phyloP scores from a whole-genome alignment of 2,329 filamentous ascomycete genomes.

The Exophiala dermatitidis region DNA sequence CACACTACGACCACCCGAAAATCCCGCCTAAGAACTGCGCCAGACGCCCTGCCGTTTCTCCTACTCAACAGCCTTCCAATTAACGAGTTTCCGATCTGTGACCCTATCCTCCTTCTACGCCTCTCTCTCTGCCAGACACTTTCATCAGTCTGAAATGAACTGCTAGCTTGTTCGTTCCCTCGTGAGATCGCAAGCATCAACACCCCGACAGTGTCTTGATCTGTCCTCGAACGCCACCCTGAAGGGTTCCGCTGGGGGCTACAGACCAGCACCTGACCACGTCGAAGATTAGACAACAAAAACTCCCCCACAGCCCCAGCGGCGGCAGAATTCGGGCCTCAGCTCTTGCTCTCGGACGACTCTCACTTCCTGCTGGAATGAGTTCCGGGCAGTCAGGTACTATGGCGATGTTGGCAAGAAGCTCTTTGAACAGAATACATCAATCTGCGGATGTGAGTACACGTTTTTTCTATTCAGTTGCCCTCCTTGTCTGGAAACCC shows the following conservation, averaged over 20 bases:
- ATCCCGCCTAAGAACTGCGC: neutral
- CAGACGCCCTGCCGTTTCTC: neutral
- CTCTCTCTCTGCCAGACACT: no score
- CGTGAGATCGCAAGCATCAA: no score
- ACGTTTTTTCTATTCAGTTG: neutral
- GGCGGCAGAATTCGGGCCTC: neutral
- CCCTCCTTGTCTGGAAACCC: neutral
- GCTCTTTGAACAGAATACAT: constrained; percentile 16
- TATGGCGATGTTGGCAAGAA: constrained; percentile 18
- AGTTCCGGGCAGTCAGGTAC: constrained; percentile 24
- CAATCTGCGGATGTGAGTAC: constrained; percentile 17
- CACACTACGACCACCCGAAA: no score
- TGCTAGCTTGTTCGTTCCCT: no score
- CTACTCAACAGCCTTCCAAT: neutral
- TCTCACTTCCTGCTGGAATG: constrained; percentile 10
- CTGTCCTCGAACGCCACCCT: neutral
- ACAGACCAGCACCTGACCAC: neutral
- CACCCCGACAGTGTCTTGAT: no score
- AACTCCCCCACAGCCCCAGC: neutral
- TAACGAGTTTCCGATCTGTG: neutral
- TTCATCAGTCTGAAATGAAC: no score
- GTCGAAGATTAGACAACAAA: neutral
- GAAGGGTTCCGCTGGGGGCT: neutral
- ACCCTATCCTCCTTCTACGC: neutral
- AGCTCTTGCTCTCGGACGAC: neutral